Evolutionary conservation across 1,284 basidiomycete genomes (phyloP).

Genomic region (Tilletia horrida): DNA sequence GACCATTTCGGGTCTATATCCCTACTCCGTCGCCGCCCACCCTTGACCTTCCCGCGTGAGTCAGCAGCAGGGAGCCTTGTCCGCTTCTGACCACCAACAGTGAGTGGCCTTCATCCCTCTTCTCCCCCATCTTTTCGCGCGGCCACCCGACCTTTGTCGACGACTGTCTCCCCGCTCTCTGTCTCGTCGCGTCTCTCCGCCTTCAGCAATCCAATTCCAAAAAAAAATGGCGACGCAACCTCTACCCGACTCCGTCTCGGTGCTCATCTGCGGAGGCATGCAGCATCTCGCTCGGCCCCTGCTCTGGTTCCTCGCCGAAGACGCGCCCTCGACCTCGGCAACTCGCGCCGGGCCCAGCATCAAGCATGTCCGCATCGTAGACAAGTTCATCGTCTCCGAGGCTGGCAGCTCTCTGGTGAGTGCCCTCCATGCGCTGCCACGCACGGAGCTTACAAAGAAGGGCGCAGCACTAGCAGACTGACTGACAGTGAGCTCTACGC

Average conservation of each 20-base stretch:
- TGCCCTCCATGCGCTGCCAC: background rate
- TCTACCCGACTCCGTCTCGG: conserved; percentile 14
- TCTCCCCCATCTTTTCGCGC: too few relatives aligned
- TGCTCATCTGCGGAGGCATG: conserved; percentile 39
- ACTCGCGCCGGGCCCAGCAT: conserved; percentile 20
- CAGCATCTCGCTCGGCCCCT: conserved; percentile 31
- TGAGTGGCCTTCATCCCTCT: too few relatives aligned
- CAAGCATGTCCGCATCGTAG: conserved; percentile 35
- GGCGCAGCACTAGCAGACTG: background rate
- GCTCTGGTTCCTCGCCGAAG: conserved; percentile 30
- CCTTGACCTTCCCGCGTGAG: too few relatives aligned
- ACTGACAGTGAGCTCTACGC: too few relatives aligned
- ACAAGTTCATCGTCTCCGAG: conserved; percentile 35
- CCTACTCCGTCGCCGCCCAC: too few relatives aligned
- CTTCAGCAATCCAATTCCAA: background rate
- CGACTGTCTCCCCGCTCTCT: too few relatives aligned
- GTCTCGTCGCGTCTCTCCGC: too few relatives aligned
- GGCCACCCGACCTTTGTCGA: too few relatives aligned
- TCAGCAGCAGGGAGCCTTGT: too few relatives aligned
- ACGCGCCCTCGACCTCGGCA: background rate
- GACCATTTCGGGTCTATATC: too few relatives aligned
- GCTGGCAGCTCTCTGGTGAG: conserved; percentile 26
- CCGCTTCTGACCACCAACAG: too few relatives aligned
- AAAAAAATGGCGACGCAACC: background rate
- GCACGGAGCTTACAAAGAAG: background rate